Conservation (phyloP, 2,329 filamentous ascomycete genomes). For the Epichloe coenophiala region DNA sequence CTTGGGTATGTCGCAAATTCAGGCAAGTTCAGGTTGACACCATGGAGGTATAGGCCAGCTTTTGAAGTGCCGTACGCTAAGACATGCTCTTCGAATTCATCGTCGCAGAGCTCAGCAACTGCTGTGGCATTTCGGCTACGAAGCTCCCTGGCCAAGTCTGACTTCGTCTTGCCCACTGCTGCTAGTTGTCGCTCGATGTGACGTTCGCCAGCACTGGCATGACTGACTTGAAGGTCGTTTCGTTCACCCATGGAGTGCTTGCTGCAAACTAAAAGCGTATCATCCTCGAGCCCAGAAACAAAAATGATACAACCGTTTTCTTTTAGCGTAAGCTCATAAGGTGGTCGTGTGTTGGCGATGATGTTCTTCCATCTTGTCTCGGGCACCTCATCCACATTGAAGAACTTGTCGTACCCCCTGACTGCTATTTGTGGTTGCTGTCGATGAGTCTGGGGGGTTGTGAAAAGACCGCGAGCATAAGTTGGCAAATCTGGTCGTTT, state of each 20-base stretch:
- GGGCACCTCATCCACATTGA: constrained; percentile 75
- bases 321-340: constrained; percentile 92
- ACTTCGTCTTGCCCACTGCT: constrained; percentile 61
- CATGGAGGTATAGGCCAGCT: constrained; percentile 87
- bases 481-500: constrained; percentile 76
- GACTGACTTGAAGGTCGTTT: constrained; percentile 58
- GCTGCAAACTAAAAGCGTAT: constrained; percentile 87
- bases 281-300: constrained; percentile 80
- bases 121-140: constrained; percentile 78
- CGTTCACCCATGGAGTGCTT: constrained; percentile 89
- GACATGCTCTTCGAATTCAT: constrained; percentile 93
- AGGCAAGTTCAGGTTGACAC: constrained; percentile 90
- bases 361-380: constrained; percentile 78
- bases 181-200: constrained; percentile 73
- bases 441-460: constrained; percentile 48
- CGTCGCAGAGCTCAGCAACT: constrained; percentile 91
- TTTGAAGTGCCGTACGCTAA: constrained; percentile 71
- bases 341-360: constrained; percentile 59
- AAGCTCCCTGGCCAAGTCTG: constrained; percentile 65
- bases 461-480: constrained; percentile 89
- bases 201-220: constrained; percentile 69
- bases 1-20: constrained; percentile 81
- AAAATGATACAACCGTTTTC: constrained; percentile 99
- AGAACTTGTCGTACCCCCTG: constrained; percentile 99
- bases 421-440: constrained; percentile 66